Evolutionary conservation across 2,329 filamentous ascomycete genomes (phyloP), one percentile per base, ranked within the genome.

Genomic region (Plenodomus tracheiphilus): DNA sequence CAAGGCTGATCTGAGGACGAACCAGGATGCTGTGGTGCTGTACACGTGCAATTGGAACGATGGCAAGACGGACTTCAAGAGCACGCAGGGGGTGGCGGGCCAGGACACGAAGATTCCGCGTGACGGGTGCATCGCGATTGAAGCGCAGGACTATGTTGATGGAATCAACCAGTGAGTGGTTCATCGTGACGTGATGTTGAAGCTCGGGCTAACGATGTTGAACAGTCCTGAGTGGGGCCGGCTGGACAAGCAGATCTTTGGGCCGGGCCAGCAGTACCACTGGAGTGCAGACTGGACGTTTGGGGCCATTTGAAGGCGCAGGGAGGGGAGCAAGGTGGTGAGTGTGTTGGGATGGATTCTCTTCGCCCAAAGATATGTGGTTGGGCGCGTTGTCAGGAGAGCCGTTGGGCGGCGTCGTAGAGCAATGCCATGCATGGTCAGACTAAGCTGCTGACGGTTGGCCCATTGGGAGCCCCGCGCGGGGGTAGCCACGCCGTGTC

Each of bases 1-100:
- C 57, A 62, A 63, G 54, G 67, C 66, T 5, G 64, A 68, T 30
- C 43, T 70, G 32, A 58, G 53, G 36, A 69, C 67, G 3, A 54
- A 70, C 46, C 67, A 70, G 51, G 66, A 67, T 17, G 67, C 58
- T 5, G 60, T 70, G 39, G 65, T 70, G 4, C 37, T 70, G 39
- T 70, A 70, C 41, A 69, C 65, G 1, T 70, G 67, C 62, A 69
- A 69, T 45, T 70, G 67, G 67, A 68, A 65, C 43, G 65, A 69
- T 46, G 67, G 67, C 2, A 69, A 67, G 59, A 57, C 59, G n/a
- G 61, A 65, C 54, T 65, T 68, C 59, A 69, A 69, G 64, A 62
- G 51, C 49, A 67, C 64, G 0, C 66, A 69, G 46, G 66, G 66
- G 7, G 51, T 64, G 10, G 19, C 48, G 16, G 64, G 63, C 13